Evolutionary conservation across 768 basidiomycete genomes (phyloP), one percentile per base, ranked within the genome.

Genomic region (Lentinus brumalis): DNA sequence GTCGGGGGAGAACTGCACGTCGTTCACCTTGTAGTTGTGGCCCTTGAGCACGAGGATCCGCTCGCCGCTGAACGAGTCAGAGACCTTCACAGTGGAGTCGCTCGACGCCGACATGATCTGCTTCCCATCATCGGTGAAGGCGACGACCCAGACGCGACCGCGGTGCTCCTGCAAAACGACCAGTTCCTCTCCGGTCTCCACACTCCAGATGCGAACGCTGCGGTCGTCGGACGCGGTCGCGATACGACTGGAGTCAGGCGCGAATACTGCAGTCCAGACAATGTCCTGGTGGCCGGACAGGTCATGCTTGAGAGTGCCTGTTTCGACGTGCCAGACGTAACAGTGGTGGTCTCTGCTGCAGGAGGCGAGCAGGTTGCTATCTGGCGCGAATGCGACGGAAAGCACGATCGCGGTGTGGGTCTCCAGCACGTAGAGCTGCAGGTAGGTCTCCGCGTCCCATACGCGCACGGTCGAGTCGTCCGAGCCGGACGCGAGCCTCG

Each of bases 401-500:
- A 46, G 39, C 32, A 66, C 40, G 9, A 56, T 31, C 30, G 35
- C 53, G 15, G 15, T 15, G 49, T 65, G 63, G 30, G 52, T 47
- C 38, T 41, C 39, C 15, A 64, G 58, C 7, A 41, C 18, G 39
- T 15, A 47, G 18, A 41, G 21, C 51, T 45, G 41, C 44, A 31
- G 21, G 50, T 57, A 51, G 14, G 56, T 60, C 29, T 30, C 51
- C 10, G 44, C 57, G 38, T 65, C 53, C 63, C 60, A 61, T 11
- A 65, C 8, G 9, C 55, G 63, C 2, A 77, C 78, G 5, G 75
- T 77, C 68, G 75, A 75, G 70, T 82, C 81, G 10, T 76, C 77
- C 0, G 77, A 78, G 5, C 77, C 79, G 9, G 78, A 79, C 39
- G 77, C 77, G 53, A 82, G 68, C 64, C 73, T 70, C 46, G 70